Evolutionary conservation across 805 yeast species (phyloP).

Genomic region (Metschnikowia reukaufii): DNA sequence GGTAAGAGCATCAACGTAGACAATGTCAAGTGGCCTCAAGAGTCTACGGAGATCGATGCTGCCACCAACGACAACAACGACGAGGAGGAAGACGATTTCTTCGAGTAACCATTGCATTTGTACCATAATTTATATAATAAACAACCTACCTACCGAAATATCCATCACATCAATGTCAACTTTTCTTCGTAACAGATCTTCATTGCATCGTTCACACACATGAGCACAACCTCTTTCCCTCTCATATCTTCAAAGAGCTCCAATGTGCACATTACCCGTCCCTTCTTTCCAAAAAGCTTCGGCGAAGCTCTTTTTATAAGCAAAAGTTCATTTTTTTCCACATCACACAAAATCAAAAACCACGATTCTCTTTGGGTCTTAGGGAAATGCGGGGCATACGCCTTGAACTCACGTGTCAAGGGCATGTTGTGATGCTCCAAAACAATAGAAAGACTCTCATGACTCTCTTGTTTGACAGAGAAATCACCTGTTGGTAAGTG

Average conservation of each 20-base stretch:
- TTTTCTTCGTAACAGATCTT: constrained; percentile 47
- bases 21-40: constrained; percentile 18
- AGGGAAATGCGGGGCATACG: constrained; percentile 80
- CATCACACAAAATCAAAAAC: constrained; percentile 68
- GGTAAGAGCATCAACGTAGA: constrained; percentile 37
- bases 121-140: constrained; percentile 6
- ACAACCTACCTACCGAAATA: neutral
- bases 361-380: constrained; percentile 92
- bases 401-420: constrained; percentile 57
- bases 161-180: constrained; percentile 9
- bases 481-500: constrained; percentile 63
- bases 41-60: constrained; percentile 42
- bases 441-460: constrained; percentile 40
- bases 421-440: constrained; percentile 56
- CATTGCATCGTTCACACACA: constrained; percentile 66
- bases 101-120: constrained; percentile 21
- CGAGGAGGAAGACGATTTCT: constrained; percentile 31
- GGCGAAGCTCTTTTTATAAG: constrained; percentile 80
- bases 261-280: constrained; percentile 44
- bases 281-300: constrained; percentile 35
- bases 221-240: constrained; percentile 47
- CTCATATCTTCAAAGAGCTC: constrained; percentile 49
- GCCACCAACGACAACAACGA: constrained; percentile 32
- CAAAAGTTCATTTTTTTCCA: constrained; percentile 51
- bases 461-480: constrained; percentile 35